Base-by-base conservation (phyloP, 1,139 yeast species). In the Saccharomycopsis hybrid region DNA sequence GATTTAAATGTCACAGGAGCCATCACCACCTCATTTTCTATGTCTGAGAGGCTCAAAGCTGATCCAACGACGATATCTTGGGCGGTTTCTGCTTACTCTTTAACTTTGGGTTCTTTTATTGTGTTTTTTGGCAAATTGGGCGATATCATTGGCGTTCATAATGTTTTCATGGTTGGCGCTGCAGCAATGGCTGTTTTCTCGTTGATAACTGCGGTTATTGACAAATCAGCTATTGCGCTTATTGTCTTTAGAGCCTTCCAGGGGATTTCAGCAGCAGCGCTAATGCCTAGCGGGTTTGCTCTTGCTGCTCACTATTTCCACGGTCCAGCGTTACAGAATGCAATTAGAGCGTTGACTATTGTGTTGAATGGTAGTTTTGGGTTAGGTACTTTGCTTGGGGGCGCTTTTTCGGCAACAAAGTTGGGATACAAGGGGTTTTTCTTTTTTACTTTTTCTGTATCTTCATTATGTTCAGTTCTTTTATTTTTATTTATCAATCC, bases 201-300 rank as follows among this genome's bases (percentile, higher is more conserved):
- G 3, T 54, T 69, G 31, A 57, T 70, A 5, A 52, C 58, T 54
- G 73, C 70, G 1, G 56, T 58, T 3, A 62, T 65, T 13, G 59
- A 62, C 27, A 58, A 63, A 3, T 24, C 11, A 11, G 56, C 68
- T 32, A 58, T 62, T 41, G 67, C 58, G 1, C 55, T 69, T 46
- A 65, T 68, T 41, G 63, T 67, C 0, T 61, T 69, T 38, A 61
- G 72, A 54, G 70, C 73, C 1, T 48, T 69, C 1, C 72, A 69
- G 52, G 73, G 73, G 8, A 56, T 69, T 11, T 61, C 64, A 9
- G 73, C 67, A 1, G 64, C 72, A 2, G 61, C 66, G 0, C 49
- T 67, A 13, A 58, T 69, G 27, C 72, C 73, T 0, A 54, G 63
- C 18, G 58, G 63, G 0, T 62, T 59, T 54, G 65, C 69, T 0